Base-by-base conservation (phyloP, 2,329 filamentous ascomycete genomes). In the Pyrenochaeta sp. region DNA sequence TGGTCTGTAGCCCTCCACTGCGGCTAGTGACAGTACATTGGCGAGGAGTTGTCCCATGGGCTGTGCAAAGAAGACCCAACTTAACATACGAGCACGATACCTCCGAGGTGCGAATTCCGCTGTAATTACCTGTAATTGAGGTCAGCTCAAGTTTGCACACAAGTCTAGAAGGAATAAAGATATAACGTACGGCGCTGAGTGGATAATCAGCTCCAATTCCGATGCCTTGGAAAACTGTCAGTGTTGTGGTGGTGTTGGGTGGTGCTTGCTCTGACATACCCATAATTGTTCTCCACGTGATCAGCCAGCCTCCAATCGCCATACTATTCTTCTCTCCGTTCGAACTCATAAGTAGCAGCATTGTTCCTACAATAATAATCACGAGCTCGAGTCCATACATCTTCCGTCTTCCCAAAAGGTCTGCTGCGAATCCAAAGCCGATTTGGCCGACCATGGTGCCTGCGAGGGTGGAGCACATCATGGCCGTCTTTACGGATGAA, bases 21-120 rank as follows among this genome's bases (percentile, higher is more conserved):
- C 58, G 7, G 58, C 61, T 13, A 66, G 26, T 6, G 65, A 66
- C 3, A 68, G 49, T 6, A 68, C 53, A 27, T 65, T 67, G 30
- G 62, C 61, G 14, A 67, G 53, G 7, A 64, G 45, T 35, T 74
- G 73, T 4, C 73, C 73, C 13, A 75, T 53, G 3, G 72, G 71
- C 34, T 75, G 73, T 41, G 73, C 73, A 26, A 74, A 63, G 51
- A 75, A 75, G 1, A 75, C 70, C 39, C 67, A 66, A 20, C 65
- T 63, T 47, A 75, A 48, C 72, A 75, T 74, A n/a, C 71, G 55
- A 3, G 65, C 72, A 18, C 72, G 60, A 32, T 62, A 59, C 35
- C 63, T 65, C 11, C 65, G 53, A 3, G 71, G 69, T 3, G 72
- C 65, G 58, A 72, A 74, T 36, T 74, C 72, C 3, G 65, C 58